Conservation (phyloP, 176 grass and related monocot genomes). For the Eremochloa ophiuroides region DNA sequence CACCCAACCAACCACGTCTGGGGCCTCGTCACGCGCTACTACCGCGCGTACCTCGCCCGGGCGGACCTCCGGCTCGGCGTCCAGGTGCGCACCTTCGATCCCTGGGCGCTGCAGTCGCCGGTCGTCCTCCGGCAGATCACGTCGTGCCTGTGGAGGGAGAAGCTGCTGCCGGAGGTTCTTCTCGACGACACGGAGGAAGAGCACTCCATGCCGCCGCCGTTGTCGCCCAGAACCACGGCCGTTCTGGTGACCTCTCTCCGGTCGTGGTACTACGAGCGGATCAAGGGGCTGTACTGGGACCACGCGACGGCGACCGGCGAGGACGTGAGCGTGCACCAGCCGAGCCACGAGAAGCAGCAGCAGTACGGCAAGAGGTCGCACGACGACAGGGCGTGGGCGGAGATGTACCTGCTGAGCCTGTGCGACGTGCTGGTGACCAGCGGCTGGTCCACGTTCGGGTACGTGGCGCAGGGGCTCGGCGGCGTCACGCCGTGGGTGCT, state of each 20-base stretch:
- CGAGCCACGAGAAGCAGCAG: slow-evolving; percentile 42
- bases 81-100: slow-evolving; percentile 43
- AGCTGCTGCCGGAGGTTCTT: slow-evolving; percentile 39
- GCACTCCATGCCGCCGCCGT: neutral
- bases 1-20: slow-evolving; percentile 57
- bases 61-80: slow-evolving; percentile 37
- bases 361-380: slow-evolving; percentile 15
- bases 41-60: slow-evolving; percentile 36
- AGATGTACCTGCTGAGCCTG: slow-evolving; percentile 44
- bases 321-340: slow-evolving; percentile 44
- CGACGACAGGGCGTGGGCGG: slow-evolving; percentile 36
- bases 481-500: slow-evolving; percentile 49
- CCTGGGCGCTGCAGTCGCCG: neutral
- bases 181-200: neutral
- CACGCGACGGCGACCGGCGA: slow-evolving; percentile 22
- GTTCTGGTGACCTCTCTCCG: slow-evolving; percentile 32
- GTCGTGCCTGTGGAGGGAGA: slow-evolving; percentile 29
- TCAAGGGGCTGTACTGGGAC: slow-evolving; percentile 41
- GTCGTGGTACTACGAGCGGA: slow-evolving; percentile 19
- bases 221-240: neutral
- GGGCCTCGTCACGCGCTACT: slow-evolving; percentile 58
- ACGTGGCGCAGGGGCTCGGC: slow-evolving; percentile 42
- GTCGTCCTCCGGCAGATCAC: slow-evolving; percentile 32
- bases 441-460: slow-evolving; percentile 43
- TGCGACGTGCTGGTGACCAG: slow-evolving; percentile 37